Conservation (phyloP, 371 early-diverging fungal genomes). For the Massospora cicadina region DNA sequence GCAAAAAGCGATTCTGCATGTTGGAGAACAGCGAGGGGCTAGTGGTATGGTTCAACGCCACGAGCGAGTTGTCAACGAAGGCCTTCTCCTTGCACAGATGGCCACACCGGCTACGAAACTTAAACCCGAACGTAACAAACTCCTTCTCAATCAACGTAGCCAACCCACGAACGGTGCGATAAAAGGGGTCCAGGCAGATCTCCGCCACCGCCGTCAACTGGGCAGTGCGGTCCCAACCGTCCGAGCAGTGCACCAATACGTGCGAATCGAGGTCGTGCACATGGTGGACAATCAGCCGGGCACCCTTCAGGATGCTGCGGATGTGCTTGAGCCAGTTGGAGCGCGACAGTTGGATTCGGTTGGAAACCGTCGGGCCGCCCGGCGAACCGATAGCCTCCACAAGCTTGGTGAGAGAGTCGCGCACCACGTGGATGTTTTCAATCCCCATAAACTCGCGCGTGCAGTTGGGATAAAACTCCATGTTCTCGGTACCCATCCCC, state of each 20-base stretch:
- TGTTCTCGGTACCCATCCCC: slow-evolving; percentile 87
- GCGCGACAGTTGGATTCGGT: slow-evolving; percentile 27
- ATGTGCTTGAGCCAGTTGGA: slow-evolving; percentile 86
- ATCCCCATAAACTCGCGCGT: slow-evolving; percentile 75
- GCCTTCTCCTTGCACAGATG: slow-evolving; percentile 59
- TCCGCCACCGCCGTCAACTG: slow-evolving; percentile 77
- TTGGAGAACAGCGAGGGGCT: slow-evolving; percentile 47
- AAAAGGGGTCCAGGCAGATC: slow-evolving; percentile 85
- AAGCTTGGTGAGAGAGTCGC: slow-evolving; percentile 67
- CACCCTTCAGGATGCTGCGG: slow-evolving; percentile 58
- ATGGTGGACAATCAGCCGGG: slow-evolving; percentile 58
- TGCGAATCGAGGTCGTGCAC: slow-evolving; percentile 58
- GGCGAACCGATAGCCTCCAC: slow-evolving; percentile 45
- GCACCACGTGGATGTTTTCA: slow-evolving; percentile 94
- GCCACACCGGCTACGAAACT: slow-evolving; percentile 83
- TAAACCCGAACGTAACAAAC: slow-evolving; percentile 91
- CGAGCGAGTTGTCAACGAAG: slow-evolving; percentile 32
- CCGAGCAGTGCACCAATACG: slow-evolving; percentile 94
- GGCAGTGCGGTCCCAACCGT: slow-evolving; percentile 97
- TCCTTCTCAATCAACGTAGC: slow-evolving; percentile 84
- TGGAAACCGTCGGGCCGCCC: slow-evolving; percentile 29
- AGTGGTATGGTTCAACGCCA: slow-evolving; percentile 23
- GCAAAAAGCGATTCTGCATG: slow-evolving; percentile 48
- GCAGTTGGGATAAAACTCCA: slow-evolving; percentile 79
- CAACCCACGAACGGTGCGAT: slow-evolving; percentile 83